These are phyloP conservation scores for Septoria petroselini DNA, from an alignment of 2,329 filamentous ascomycete genomes.

Conservation along the genomic window DNA sequence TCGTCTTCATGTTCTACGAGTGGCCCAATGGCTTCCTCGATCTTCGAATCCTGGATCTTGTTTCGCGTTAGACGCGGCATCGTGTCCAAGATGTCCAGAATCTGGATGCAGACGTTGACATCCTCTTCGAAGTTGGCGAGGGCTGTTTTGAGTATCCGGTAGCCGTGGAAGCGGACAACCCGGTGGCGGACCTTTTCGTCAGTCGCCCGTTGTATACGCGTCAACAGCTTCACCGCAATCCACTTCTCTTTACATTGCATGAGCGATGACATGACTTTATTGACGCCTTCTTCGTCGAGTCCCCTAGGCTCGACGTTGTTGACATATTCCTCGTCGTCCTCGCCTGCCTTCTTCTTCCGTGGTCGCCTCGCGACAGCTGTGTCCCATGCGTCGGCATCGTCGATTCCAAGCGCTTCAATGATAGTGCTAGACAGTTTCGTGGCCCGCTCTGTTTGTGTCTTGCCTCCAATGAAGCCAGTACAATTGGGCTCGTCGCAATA, in stretches of 20 bases:
- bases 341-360: conserved; percentile 84
- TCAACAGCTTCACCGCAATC: conserved; percentile 93
- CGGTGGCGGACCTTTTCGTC: conserved; percentile 84
- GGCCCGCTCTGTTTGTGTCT: conserved; percentile 92
- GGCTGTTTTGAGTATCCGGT: conserved; percentile 86
- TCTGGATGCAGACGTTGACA: conserved; percentile 81
- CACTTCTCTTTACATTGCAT: conserved; percentile 99
- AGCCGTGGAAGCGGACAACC: conserved; percentile 94
- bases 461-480: conserved; percentile 93
- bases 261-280: conserved; percentile 91
- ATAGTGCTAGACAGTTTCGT: conserved; percentile 86
- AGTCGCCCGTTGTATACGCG: conserved; percentile 80
- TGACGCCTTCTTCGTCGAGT: conserved; percentile 77
- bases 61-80: conserved; percentile 90
- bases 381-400: conserved; percentile 89
- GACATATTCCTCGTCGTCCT: conserved; percentile 94
- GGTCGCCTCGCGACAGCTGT: conserved; percentile 84
- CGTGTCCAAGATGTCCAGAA: conserved; percentile 82
- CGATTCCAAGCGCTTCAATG: conserved; percentile 93
- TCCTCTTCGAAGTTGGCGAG: conserved; percentile 85
- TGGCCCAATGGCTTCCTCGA: conserved; percentile 74
- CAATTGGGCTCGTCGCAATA: conserved; percentile 95
- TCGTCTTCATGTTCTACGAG: conserved; percentile 63
- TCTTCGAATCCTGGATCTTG: conserved; percentile 95
- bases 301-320: conserved; percentile 78